phyloP scores from a whole-genome alignment of 441 rosid genomes.

The Biscutella laevigata region DNA sequence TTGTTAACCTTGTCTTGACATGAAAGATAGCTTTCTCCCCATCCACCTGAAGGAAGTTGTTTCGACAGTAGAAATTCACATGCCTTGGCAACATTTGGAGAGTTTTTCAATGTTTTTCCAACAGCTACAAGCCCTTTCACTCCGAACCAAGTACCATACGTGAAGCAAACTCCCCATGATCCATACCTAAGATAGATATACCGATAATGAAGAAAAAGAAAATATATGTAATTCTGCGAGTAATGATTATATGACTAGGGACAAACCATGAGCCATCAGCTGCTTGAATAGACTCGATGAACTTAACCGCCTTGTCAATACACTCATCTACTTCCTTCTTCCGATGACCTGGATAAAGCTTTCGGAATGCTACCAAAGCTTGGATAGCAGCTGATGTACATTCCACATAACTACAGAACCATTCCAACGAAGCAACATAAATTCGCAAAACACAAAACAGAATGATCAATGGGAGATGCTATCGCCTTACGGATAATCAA shows the following conservation, averaged over 20 bases:
- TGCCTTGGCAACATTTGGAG: constrained; percentile 60
- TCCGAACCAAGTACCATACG: constrained; percentile 85
- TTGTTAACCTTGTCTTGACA: constrained; percentile 65
- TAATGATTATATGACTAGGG: constrained; percentile 6
- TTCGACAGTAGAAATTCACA: constrained; percentile 72
- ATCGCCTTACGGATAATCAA: constrained; percentile 83
- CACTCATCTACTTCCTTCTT: constrained; percentile 46
- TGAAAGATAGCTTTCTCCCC: constrained; percentile 97
- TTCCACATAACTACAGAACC: constrained; percentile 52
- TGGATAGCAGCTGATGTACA: constrained; percentile 71
- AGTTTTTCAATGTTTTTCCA: constrained; percentile 51
- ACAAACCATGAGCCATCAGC: constrained; percentile 67
- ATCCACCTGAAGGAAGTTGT: constrained; percentile 76
- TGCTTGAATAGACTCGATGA: constrained; percentile 46
- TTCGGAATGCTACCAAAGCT: constrained; percentile 50
- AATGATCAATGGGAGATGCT: constrained; percentile 6
- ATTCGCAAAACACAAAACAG: constrained; percentile 1
- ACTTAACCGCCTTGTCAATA: constrained; percentile 43
- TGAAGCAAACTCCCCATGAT: constrained; percentile 94
- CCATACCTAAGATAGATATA: constrained; percentile 57
- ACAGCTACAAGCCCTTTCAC: constrained; percentile 70
- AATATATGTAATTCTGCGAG: not conserved
- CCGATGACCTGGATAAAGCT: constrained; percentile 49
- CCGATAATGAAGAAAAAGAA: not conserved
- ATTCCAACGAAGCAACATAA: constrained; percentile 7